phyloP scores from a whole-genome alignment of 2,329 filamentous ascomycete species.

The Lizonia empirigonia region DNA sequence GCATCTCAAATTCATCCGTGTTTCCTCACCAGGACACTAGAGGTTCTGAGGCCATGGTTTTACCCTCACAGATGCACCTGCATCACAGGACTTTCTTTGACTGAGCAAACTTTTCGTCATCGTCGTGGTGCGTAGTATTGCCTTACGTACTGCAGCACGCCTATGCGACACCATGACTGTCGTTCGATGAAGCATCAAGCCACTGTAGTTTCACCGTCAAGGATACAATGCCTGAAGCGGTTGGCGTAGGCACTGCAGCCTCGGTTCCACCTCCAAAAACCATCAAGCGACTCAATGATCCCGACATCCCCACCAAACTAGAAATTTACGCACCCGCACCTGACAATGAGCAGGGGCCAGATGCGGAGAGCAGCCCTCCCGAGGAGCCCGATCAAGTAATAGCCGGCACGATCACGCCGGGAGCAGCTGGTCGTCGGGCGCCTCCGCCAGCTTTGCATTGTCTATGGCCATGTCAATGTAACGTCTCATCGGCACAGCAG shows the following conservation, averaged over 20 bases:
- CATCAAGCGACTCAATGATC: constrained; percentile 4
- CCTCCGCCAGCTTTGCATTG: constrained; percentile 5
- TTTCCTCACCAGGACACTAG: background rate
- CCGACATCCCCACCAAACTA: constrained; percentile 21
- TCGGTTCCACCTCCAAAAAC: constrained; percentile 8
- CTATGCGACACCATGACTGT: background rate
- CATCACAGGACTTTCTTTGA: background rate
- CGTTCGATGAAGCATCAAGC: constrained; percentile 4
- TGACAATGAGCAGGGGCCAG: constrained; percentile 5
- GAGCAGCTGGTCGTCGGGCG: constrained; percentile 6
- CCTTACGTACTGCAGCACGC: constrained; percentile 12
- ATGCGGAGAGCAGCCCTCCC: constrained; percentile 1
- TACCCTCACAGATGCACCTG: background rate
- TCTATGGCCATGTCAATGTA: constrained; percentile 7
- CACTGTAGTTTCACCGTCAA: constrained; percentile 6
- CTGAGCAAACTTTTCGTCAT: background rate
- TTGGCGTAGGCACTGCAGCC: background rate
- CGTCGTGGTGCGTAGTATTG: constrained; percentile 3
- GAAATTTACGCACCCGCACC: constrained; percentile 20
- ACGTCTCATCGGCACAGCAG: constrained; percentile 3
- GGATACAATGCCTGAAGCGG: constrained; percentile 7
- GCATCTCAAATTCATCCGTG: background rate
- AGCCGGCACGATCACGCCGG: constrained; percentile 6
- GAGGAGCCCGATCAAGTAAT: constrained; percentile 8
- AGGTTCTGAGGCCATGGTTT: background rate